These are phyloP conservation scores for Plectranthus barbatus DNA, from an alignment of 257 asterid genomes.

Conservation along the genomic window DNA sequence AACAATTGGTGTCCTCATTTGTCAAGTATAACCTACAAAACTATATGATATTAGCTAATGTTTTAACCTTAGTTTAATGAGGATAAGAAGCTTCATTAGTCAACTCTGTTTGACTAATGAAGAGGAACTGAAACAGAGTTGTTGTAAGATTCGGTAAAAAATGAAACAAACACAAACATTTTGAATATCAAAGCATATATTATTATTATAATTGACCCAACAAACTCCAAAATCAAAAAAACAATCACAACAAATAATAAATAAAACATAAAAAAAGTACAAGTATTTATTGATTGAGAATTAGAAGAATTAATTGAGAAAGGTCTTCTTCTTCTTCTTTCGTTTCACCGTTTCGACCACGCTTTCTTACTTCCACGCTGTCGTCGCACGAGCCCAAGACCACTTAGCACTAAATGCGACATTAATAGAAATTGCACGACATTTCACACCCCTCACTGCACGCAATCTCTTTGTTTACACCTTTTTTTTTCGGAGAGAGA, in stretches of 20 bases:
- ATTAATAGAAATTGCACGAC: constrained; percentile 33
- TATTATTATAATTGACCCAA: constrained; percentile 6
- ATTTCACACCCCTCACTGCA: constrained; percentile 60
- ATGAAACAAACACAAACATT: not conserved
- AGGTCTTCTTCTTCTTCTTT: constrained; percentile 10
- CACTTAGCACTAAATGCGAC: constrained; percentile 51
- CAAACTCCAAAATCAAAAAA: constrained; percentile 6
- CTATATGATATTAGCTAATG: too few species aligned
- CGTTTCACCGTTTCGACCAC: constrained; percentile 82
- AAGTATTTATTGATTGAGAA: not conserved
- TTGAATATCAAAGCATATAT: not conserved
- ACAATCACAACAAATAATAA: not conserved
- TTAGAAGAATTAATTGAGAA: not conserved
- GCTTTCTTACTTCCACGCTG: constrained; percentile 45
- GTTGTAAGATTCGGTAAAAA: not conserved
- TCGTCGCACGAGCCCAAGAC: constrained; percentile 33
- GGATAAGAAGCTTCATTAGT: too few species aligned
- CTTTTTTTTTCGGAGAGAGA: too few species aligned
- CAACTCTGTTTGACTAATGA: not conserved
- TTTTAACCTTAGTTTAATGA: too few species aligned
- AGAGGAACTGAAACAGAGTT: not conserved
- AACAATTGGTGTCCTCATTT: too few species aligned
- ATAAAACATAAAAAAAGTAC: not conserved
- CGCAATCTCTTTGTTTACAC: constrained; percentile 55
- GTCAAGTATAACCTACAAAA: too few species aligned